These are phyloP conservation scores for Fusarium penzigii DNA, from an alignment of 2,329 filamentous ascomycete species.

Conservation along the genomic window DNA sequence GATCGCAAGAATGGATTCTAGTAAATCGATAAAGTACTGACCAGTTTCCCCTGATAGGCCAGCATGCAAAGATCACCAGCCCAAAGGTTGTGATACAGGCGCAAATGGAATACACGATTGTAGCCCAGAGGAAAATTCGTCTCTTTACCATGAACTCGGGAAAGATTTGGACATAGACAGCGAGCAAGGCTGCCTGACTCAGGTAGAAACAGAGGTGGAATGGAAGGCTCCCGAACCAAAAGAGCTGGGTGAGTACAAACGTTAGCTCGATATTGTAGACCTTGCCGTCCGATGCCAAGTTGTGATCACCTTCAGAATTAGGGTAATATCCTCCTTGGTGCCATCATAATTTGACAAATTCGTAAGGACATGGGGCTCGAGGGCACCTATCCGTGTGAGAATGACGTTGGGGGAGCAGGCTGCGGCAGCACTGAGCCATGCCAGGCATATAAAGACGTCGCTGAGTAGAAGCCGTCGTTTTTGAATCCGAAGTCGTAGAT, in stretches of 20 bases:
- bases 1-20: neutral
- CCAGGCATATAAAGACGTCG: slow-evolving; percentile 11
- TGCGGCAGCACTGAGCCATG: slow-evolving; percentile 6
- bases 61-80: slow-evolving; percentile 6
- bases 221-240: slow-evolving; percentile 14
- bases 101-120: neutral
- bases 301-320: neutral
- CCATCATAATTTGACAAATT: neutral
- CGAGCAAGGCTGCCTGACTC: slow-evolving; percentile 15
- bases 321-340: neutral
- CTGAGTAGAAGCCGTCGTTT: slow-evolving; percentile 9
- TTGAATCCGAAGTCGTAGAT: slow-evolving; percentile 16
- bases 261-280: neutral
- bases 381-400: slow-evolving; percentile 4
- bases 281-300: neutral
- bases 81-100: slow-evolving; percentile 2
- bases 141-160: slow-evolving; percentile 13
- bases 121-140: slow-evolving; percentile 9
- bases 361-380: slow-evolving; percentile 5
- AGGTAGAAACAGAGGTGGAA: slow-evolving; percentile 15
- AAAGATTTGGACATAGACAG: slow-evolving; percentile 12
- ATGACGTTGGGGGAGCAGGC: slow-evolving; percentile 1
- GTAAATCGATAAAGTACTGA: neutral
- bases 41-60: slow-evolving; percentile 12
- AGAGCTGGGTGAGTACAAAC: neutral